These are phyloP conservation scores for Didymella keratinophila DNA, from an alignment of 2,329 filamentous ascomycete genomes.

Conservation along the genomic window DNA sequence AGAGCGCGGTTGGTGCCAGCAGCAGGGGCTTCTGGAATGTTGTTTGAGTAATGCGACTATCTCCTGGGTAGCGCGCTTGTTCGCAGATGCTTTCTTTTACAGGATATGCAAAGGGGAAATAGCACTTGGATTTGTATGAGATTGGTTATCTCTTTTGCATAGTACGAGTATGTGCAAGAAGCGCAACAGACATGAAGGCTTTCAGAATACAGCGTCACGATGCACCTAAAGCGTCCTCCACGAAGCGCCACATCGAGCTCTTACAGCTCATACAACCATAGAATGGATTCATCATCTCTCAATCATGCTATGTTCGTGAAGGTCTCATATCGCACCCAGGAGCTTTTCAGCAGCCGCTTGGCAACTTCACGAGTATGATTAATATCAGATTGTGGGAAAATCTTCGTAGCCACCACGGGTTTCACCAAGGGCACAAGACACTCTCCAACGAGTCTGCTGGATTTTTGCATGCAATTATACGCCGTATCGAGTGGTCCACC, in stretches of 20 bases:
- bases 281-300: neutral
- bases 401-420: no score
- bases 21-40: conserved; percentile 13
- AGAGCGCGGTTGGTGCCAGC: neutral
- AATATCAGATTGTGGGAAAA: no score
- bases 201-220: neutral
- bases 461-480: no score
- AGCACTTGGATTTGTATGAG: neutral
- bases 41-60: neutral
- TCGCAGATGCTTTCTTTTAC: neutral
- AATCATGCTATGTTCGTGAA: no score
- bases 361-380: no score
- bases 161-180: neutral
- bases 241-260: neutral
- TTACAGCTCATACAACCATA: neutral
- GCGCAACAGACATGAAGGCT: neutral
- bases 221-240: neutral
- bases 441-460: no score
- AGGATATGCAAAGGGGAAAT: neutral
- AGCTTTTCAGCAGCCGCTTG: no score
- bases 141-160: neutral
- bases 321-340: no score
- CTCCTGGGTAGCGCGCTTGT: neutral
- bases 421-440: no score
- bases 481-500: no score